phyloP scores from a whole-genome alignment of 192 early-diverging fungal genomes.

The Mortierella claussenii region DNA sequence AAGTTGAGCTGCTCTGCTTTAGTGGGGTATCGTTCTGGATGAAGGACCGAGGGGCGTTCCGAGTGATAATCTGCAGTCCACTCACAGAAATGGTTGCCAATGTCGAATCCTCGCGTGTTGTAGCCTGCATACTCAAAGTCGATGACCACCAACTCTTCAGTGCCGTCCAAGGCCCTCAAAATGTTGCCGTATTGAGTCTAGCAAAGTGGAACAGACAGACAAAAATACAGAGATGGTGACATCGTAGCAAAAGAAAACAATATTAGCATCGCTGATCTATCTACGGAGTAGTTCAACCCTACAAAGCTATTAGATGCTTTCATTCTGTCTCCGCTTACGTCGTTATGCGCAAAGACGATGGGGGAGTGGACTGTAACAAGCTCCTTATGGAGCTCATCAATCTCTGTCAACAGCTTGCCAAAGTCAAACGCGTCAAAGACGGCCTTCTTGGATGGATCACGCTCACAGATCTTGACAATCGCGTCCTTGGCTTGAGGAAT shows the following conservation, averaged over 20 bases:
- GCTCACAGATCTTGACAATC: slow-evolving; percentile 38
- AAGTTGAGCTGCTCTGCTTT: slow-evolving; percentile 65
- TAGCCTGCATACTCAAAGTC: slow-evolving; percentile 89
- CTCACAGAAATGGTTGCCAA: slow-evolving; percentile 89
- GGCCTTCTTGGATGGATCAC: slow-evolving; percentile 25
- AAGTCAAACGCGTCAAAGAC: slow-evolving; percentile 58
- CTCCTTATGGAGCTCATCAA: slow-evolving; percentile 57
- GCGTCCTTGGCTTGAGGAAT: slow-evolving; percentile 53
- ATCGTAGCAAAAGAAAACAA: not conserved
- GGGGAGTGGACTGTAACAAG: slow-evolving; percentile 62
- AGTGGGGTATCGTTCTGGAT: slow-evolving; percentile 65
- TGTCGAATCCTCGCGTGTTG: slow-evolving; percentile 82
- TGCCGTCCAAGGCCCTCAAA: slow-evolving; percentile 65
- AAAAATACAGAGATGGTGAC: slow-evolving; percentile 1
- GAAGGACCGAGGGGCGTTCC: slow-evolving; percentile 52
- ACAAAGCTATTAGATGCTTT: no score
- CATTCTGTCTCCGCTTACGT: no score
- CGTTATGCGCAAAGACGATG: slow-evolving; percentile 91
- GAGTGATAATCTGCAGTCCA: slow-evolving; percentile 87
- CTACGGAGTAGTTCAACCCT: no score
- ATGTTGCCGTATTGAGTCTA: slow-evolving; percentile 91
- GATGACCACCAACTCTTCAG: slow-evolving; percentile 74
- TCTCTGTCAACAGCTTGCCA: slow-evolving; percentile 56
- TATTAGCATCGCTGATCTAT: no score
- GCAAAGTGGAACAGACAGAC: not conserved